These are phyloP conservation scores for Penicillium pancosmium DNA, from an alignment of 495 filamentous ascomycete genomes.

Conservation along the genomic window DNA sequence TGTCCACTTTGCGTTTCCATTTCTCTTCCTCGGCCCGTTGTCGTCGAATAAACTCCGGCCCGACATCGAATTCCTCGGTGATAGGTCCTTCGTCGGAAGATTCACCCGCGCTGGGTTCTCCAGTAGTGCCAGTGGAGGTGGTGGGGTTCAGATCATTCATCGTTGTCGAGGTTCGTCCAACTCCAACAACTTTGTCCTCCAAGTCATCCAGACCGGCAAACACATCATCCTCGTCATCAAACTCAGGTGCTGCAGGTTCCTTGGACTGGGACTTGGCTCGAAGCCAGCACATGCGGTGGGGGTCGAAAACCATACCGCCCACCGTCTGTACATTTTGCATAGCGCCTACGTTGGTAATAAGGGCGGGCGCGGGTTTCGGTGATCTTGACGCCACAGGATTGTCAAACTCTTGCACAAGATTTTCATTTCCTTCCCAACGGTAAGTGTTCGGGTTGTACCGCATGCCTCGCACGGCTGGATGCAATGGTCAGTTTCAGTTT, in stretches of 20 bases:
- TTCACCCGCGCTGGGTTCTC: constrained; percentile 55
- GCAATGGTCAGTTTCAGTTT: constrained; percentile 10
- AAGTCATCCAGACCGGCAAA: constrained; percentile 77
- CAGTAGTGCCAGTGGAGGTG: constrained; percentile 45
- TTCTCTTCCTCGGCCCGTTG: constrained; percentile 89
- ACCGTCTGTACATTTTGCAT: constrained; percentile 82
- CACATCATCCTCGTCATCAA: constrained; percentile 67
- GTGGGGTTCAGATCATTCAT: constrained; percentile 35
- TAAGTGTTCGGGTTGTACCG: constrained; percentile 83
- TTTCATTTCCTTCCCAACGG: constrained; percentile 96
- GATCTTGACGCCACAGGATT: constrained; percentile 43
- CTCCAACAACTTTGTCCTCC: constrained; percentile 51
- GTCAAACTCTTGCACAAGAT: constrained; percentile 76
- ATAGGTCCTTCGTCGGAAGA: constrained; percentile 76
- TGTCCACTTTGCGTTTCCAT: constrained; percentile 82
- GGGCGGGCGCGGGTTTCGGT: constrained; percentile 77
- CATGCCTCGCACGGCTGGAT: constrained; percentile 86
- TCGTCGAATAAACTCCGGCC: constrained; percentile 86
- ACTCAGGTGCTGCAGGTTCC: constrained; percentile 16
- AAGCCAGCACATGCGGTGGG: constrained; percentile 92
- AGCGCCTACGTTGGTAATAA: constrained; percentile 85
- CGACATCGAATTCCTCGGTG: constrained; percentile 96
- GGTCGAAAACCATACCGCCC: constrained; percentile 96
- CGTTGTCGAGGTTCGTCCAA: constrained; percentile 28
- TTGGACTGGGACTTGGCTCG: constrained; percentile 62